Evolutionary conservation across 1,139 yeast genomes (phyloP).

Genomic region (Protomyces macrosporus): DNA sequence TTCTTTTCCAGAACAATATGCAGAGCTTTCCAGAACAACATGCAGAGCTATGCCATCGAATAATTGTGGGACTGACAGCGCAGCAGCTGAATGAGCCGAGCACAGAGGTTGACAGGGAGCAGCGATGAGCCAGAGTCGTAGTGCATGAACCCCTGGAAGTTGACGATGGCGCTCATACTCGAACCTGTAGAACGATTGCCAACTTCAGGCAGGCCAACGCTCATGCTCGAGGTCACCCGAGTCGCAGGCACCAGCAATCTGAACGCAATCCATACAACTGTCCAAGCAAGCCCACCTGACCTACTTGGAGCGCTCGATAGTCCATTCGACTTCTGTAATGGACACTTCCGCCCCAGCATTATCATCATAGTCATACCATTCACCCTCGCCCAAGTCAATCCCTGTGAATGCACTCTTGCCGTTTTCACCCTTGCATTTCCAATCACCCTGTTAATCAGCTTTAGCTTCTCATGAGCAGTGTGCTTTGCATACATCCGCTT

Average conservation of each 20-base stretch:
- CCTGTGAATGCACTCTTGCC: slow-evolving; percentile 48
- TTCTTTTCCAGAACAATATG: too few relatives aligned
- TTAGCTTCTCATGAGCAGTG: slow-evolving; percentile 10
- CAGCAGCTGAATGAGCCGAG: too few relatives aligned
- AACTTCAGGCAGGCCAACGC: too few relatives aligned
- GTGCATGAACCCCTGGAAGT: too few relatives aligned
- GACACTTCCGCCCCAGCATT: slow-evolving; percentile 75
- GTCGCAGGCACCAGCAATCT: not conserved
- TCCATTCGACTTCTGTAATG: slow-evolving; percentile 67
- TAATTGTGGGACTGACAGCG: too few relatives aligned
- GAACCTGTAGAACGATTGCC: too few relatives aligned
- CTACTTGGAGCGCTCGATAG: slow-evolving; percentile 36
- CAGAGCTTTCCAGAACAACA: too few relatives aligned
- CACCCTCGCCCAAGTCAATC: slow-evolving; percentile 70
- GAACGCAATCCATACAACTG: too few relatives aligned
- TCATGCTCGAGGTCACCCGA: not conserved
- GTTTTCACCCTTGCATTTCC: slow-evolving; percentile 56
- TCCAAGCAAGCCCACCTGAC: not conserved
- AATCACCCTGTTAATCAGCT: slow-evolving; percentile 46
- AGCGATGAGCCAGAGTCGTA: too few relatives aligned
- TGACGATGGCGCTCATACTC: too few relatives aligned
- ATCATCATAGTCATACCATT: slow-evolving; percentile 96
- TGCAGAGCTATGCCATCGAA: too few relatives aligned
- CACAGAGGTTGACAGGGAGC: too few relatives aligned
- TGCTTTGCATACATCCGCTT: slow-evolving; percentile 46